Percentiles rank a stretch among this genome's conserved stretches.
Evolutionary conservation across 2,329 filamentous ascomycete species (phyloP).

Genomic region (Simplicillium sp.): DNA sequence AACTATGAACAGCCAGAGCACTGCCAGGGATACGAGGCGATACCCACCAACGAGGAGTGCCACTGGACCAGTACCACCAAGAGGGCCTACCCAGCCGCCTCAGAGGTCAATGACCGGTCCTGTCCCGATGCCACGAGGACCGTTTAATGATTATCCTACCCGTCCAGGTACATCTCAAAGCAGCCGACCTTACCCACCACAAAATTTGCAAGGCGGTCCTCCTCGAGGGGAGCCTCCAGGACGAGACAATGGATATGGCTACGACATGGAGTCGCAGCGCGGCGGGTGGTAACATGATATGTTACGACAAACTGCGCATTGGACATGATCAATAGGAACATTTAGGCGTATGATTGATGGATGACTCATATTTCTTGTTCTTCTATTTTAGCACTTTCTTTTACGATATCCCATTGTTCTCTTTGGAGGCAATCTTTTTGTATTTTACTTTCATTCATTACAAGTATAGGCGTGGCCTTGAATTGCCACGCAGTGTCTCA

Average conservation of each 20-base stretch:
- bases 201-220: slow-evolving; percentile 5
- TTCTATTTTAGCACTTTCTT: background rate
- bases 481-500: background rate
- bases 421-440: background rate
- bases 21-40: slow-evolving; percentile 15
- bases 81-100: slow-evolving; percentile 24
- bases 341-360: no score
- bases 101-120: slow-evolving; percentile 37
- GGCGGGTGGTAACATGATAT: slow-evolving; percentile 11
- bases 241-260: slow-evolving; percentile 16
- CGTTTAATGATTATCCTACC: slow-evolving; percentile 17
- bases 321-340: no score
- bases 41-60: slow-evolving; percentile 24
- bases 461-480: background rate
- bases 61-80: slow-evolving; percentile 25
- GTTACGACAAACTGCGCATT: no score
- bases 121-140: slow-evolving; percentile 17
- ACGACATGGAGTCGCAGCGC: slow-evolving; percentile 26
- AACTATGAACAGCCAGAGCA: slow-evolving; percentile 9
- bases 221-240: slow-evolving; percentile 3
- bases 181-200: slow-evolving; percentile 5
- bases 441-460: background rate
- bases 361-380: background rate
- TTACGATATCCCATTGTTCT: background rate
- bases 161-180: slow-evolving; percentile 12